Evolutionary conservation across 768 basidiomycete species (phyloP).

Genomic region (Kwoniella sp.): DNA sequence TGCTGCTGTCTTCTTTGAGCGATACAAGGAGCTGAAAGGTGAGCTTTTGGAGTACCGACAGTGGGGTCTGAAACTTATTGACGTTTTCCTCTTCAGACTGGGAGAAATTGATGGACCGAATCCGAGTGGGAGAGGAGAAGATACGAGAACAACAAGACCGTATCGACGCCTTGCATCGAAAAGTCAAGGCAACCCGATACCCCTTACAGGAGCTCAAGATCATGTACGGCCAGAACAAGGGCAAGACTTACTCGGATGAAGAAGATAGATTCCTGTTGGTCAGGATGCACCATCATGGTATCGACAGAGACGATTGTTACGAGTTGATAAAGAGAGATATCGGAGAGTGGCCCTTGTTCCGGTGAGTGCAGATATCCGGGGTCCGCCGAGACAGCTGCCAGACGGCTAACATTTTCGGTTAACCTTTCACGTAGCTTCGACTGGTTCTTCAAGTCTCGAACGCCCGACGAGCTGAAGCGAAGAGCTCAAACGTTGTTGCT

Average conservation of each 20-base stretch:
- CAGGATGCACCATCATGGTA: slow-evolving; percentile 83
- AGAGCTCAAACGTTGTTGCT: slow-evolving; percentile 82
- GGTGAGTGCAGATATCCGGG: slow-evolving; percentile 57
- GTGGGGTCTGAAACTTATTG: not conserved
- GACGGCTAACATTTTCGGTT: not conserved
- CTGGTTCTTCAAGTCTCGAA: slow-evolving; percentile 96
- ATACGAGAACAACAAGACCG: slow-evolving; percentile 76
- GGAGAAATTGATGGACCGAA: slow-evolving; percentile 77
- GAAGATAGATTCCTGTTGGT: slow-evolving; percentile 95
- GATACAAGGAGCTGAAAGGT: slow-evolving; percentile 84
- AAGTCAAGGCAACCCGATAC: slow-evolving; percentile 78
- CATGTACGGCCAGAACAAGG: slow-evolving; percentile 88
- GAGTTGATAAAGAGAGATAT: slow-evolving; percentile 96
- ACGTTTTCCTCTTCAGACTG: slow-evolving; percentile 62
- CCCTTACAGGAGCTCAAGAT: slow-evolving; percentile 98
- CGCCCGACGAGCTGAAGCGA: slow-evolving; percentile 82
- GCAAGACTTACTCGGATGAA: slow-evolving; percentile 94
- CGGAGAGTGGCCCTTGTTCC: slow-evolving; percentile 92
- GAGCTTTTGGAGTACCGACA: slow-evolving; percentile 35
- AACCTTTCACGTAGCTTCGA: slow-evolving; percentile 64
- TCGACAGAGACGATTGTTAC: slow-evolving; percentile 79
- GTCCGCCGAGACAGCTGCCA: too few species aligned
- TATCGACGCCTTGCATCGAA: slow-evolving; percentile 70
- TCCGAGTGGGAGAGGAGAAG: slow-evolving; percentile 84
- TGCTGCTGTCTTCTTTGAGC: slow-evolving; percentile 80